phyloP scores from a whole-genome alignment of 257 asterid genomes.

The Nicotiana obtusifolia region DNA sequence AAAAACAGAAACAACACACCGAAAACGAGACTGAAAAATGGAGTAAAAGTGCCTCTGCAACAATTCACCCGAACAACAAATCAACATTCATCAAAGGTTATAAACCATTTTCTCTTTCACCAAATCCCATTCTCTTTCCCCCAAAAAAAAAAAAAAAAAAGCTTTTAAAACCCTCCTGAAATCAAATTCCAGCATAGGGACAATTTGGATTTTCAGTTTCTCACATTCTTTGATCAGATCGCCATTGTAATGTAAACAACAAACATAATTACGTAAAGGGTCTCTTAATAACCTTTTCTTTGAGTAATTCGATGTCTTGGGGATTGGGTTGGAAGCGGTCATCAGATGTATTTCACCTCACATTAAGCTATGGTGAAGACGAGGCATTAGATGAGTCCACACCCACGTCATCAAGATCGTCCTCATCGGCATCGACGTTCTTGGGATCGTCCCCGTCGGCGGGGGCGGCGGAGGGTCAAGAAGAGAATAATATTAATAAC shows the following conservation, averaged over 20 bases:
- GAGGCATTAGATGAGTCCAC: conserved; percentile 60
- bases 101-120: not conserved
- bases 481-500: conserved; percentile 27
- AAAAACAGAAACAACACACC: not conserved
- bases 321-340: conserved; percentile 96
- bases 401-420: conserved; percentile 58
- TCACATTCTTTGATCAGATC: not conserved
- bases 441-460: conserved; percentile 41
- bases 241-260: not conserved
- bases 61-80: not conserved
- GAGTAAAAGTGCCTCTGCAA: not conserved
- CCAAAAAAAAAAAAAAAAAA: not conserved
- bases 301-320: conserved; percentile 61
- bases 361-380: conserved; percentile 75
- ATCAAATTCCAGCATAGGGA: not conserved
- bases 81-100: not conserved
- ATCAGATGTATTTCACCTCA: conserved; percentile 81
- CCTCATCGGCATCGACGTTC: conserved; percentile 40
- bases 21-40: not conserved
- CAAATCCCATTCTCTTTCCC: not conserved
- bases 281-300: not conserved
- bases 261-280: not conserved
- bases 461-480: conserved; percentile 31
- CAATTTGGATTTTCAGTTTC: not conserved
- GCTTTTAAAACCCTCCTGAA: not conserved